These are phyloP conservation scores for Abrus pulchellus DNA, from an alignment of 306 rosid species.

Conservation along the genomic window DNA sequence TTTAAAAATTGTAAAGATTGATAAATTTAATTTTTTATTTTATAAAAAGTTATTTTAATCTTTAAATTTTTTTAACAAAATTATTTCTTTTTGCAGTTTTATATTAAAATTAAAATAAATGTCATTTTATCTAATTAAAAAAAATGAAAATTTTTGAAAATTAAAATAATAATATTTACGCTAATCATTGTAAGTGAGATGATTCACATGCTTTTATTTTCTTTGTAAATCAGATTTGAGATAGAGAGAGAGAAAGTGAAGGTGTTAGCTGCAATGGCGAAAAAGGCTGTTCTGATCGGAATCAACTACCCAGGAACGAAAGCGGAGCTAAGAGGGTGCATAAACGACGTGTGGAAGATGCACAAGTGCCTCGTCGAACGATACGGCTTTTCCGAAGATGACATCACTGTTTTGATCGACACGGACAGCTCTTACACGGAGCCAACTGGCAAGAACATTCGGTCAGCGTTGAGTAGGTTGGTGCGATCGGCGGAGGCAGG, in stretches of 20 bases:
- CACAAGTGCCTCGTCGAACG: slow-evolving; percentile 64
- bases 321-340: slow-evolving; percentile 86
- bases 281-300: slow-evolving; percentile 87
- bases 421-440: slow-evolving; percentile 72
- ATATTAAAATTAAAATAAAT: too few species aligned
- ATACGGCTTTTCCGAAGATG: slow-evolving; percentile 72
- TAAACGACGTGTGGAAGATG: slow-evolving; percentile 87
- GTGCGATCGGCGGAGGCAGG: slow-evolving; percentile 69
- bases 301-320: slow-evolving; percentile 89
- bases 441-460: slow-evolving; percentile 86
- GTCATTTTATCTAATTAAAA: too few species aligned
- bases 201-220: background rate
- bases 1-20: too few species aligned
- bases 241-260: background rate
- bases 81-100: too few species aligned
- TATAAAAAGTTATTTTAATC: too few species aligned
- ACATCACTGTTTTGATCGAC: slow-evolving; percentile 80
- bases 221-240: background rate
- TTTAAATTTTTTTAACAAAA: too few species aligned
- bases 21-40: too few species aligned
- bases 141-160: too few species aligned
- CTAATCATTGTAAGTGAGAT: too few species aligned
- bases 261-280: slow-evolving; percentile 54
- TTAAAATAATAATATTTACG: too few species aligned
- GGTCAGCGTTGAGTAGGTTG: slow-evolving; percentile 60